Evolutionary conservation across 2,329 filamentous ascomycete genomes (phyloP).

Genomic region (Fonsecaea multimorphosa): DNA sequence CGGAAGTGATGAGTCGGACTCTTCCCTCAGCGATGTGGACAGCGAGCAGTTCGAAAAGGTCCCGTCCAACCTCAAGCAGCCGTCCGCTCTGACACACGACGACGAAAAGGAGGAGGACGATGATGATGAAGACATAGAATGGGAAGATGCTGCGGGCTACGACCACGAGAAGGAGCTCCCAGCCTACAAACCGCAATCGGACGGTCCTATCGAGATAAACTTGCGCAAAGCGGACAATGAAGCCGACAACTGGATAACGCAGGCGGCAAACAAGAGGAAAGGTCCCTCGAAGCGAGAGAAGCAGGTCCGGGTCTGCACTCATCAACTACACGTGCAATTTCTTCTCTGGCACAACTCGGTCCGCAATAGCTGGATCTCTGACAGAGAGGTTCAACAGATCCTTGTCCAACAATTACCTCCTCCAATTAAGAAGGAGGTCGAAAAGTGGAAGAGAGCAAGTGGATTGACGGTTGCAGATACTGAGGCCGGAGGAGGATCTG

Average conservation of each 20-base stretch:
- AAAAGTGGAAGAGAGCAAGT: conserved; percentile 73
- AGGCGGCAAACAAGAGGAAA: conserved; percentile 71
- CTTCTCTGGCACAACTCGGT: conserved; percentile 89
- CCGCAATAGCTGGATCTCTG: conserved; percentile 82
- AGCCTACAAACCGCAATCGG: conserved; percentile 54
- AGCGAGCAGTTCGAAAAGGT: conserved; percentile 65
- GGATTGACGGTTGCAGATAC: conserved; percentile 61
- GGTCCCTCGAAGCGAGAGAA: conserved; percentile 85
- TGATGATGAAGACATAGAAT: conserved; percentile 67
- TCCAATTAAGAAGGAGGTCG: conserved; percentile 72
- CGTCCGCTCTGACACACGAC: conserved; percentile 48
- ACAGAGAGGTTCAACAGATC: conserved; percentile 74
- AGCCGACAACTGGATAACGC: conserved; percentile 62
- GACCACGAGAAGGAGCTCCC: conserved; percentile 43
- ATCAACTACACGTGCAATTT: conserved; percentile 86
- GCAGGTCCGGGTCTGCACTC: conserved; percentile 75
- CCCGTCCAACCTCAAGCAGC: conserved; percentile 40
- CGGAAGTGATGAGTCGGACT: conserved; percentile 43
- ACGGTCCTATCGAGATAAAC: conserved; percentile 76
- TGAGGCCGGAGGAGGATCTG: conserved; percentile 28
- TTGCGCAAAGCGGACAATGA: conserved; percentile 62
- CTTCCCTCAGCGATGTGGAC: conserved; percentile 47
- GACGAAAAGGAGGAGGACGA: conserved; percentile 58
- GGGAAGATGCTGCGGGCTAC: conserved; percentile 60
- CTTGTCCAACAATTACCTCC: conserved; percentile 75